Base-by-base conservation (phyloP, 1,139 yeast species). In the Pichia sp. region DNA sequence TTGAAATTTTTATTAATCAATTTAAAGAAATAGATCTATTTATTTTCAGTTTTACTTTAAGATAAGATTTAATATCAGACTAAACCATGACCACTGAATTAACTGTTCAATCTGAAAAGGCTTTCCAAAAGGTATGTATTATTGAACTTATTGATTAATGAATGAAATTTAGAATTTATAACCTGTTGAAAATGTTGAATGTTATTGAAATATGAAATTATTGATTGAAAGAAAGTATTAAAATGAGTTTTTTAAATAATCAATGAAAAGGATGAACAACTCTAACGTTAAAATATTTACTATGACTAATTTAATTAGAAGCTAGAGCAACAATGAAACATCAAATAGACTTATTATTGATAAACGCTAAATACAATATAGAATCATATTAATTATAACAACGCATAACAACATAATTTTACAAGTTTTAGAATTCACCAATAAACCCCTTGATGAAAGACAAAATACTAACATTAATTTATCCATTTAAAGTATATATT, bases 51-150 rank as follows among this genome's bases (percentile, higher is more conserved):
- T 19, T 19, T 36, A 18, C 7, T 36, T 19, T 36, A 39, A 39
- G 29, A 16, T 39, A 53, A 50, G 51, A 52, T 51, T 45, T 44
- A 41, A 46, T 39, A 47, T 50, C 58, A 53, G 59, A 57, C 49
- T 56, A 59, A 80, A 80, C 81, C 10, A 93, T 93, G 98, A 95
- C 98, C 77, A 87, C 98, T 79, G 99, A 93, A 87, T 90, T 93
- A 83, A 90, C 96, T 77, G 99, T 95, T 81, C 99, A 93, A 87
- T 87, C 97, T 75, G 99, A 95, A 85, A 93, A 96, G 83, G 99
- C 99, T 88, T 93, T 86, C 96, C 99, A 93, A 87, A 95, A 93
- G 95, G 95, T 87, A 82, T 75, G 95, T 79, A 48, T 19, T 14
- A 22, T 19, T 38, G 22, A 43, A 18, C 22, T 11, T 36, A 19